phyloP scores from a whole-genome alignment of 1,139 yeast species.

The Geotrichum histeridarum region DNA sequence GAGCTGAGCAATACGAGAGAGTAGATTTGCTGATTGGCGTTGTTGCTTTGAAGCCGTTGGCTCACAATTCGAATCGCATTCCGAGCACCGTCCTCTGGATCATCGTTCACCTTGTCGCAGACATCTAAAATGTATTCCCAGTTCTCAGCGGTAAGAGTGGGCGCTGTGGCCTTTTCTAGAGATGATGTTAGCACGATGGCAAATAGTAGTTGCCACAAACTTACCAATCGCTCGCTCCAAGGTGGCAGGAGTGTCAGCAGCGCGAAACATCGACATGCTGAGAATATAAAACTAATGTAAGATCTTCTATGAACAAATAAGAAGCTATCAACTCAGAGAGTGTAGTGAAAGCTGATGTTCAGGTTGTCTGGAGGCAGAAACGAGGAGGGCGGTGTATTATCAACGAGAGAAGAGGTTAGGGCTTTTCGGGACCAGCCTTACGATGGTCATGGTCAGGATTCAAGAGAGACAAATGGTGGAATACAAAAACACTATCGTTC shows the following conservation, averaged over 20 bases:
- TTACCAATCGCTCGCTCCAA: constrained; percentile 9
- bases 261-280: constrained; percentile 24
- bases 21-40: constrained; percentile 77
- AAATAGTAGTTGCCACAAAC: not conserved
- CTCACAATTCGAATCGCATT: constrained; percentile 50
- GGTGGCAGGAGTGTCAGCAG: constrained; percentile 24
- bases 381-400: too few species aligned
- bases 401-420: too few species aligned
- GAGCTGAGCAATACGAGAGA: constrained; percentile 67
- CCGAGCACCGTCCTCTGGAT: constrained; percentile 61
- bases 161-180: constrained; percentile 70
- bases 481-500: too few species aligned
- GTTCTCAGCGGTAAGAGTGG: constrained; percentile 74
- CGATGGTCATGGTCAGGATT: too few species aligned
- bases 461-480: too few species aligned
- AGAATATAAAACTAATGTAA: too few species aligned
- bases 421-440: too few species aligned
- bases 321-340: too few species aligned
- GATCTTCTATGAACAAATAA: too few species aligned
- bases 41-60: constrained; percentile 52
- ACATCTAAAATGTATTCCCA: constrained; percentile 81
- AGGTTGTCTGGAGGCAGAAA: too few species aligned
- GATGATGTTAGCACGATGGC: not conserved
- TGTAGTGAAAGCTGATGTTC: too few species aligned
- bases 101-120: constrained; percentile 69